A percentile compares a stretch with the other conserved stretches of the same genome.
phyloP scores from a whole-genome alignment of 306 rosid genomes.

The Prunus fruticosa region DNA sequence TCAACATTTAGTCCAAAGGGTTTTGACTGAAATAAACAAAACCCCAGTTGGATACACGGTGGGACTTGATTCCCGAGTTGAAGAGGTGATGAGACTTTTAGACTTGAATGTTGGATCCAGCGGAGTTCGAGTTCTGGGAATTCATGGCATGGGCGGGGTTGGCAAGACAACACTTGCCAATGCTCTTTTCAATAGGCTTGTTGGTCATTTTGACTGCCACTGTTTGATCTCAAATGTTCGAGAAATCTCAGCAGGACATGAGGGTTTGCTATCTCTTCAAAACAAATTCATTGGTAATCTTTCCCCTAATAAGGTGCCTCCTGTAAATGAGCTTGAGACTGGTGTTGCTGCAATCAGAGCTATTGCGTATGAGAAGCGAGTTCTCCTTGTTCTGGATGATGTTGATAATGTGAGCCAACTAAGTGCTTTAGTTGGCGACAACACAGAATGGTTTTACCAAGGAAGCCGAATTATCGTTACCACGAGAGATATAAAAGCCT shows the following conservation, averaged over 20 bases:
- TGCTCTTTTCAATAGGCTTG: conserved; percentile 40
- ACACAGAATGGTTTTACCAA: conserved; percentile 38
- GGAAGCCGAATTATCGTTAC: conserved; percentile 59
- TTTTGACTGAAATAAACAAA: conserved; percentile 34
- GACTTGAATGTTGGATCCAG: conserved; percentile 36
- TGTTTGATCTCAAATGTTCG: conserved; percentile 49
- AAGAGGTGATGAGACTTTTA: conserved; percentile 18
- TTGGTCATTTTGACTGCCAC: conserved; percentile 27
- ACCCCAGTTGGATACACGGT: conserved; percentile 47
- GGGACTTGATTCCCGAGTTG: conserved; percentile 45
- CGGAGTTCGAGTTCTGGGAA: conserved; percentile 35
- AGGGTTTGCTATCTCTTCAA: conserved; percentile 40
- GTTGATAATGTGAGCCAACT: conserved; percentile 45
- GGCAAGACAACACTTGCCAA: conserved; percentile 64
- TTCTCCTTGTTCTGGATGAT: conserved; percentile 61
- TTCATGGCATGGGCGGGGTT: conserved; percentile 54
- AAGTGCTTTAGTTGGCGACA: conserved; percentile 26
- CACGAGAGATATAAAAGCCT: conserved; percentile 42
- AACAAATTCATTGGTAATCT: conserved; percentile 21
- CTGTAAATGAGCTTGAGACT: conserved; percentile 7
- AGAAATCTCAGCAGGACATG: conserved; percentile 24
- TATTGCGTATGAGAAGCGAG: conserved; percentile 19
- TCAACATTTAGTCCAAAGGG: conserved; percentile 20
- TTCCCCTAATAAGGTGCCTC: neutral
- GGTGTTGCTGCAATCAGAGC: conserved; percentile 24